phyloP scores from a whole-genome alignment of 345 rosid species.

The Euphorbia lathyris region DNA sequence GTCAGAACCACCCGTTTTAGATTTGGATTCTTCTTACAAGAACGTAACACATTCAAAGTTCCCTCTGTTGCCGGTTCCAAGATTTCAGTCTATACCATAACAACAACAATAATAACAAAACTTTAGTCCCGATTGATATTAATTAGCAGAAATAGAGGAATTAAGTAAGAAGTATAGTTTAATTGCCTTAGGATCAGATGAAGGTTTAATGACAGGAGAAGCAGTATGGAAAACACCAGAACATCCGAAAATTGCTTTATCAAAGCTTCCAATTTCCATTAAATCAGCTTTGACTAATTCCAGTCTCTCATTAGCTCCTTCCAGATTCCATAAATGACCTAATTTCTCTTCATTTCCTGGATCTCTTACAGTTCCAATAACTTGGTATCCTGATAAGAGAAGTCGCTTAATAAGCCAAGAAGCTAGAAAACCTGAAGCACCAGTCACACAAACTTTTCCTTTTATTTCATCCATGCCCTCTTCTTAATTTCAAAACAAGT shows the following conservation, averaged over 20 bases:
- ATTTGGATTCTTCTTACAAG: slow-evolving; percentile 62
- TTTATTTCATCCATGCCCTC: slow-evolving; percentile 30
- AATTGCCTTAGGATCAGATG: slow-evolving; percentile 75
- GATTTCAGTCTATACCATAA: slow-evolving; percentile 56
- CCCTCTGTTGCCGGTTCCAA: slow-evolving; percentile 78
- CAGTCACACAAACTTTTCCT: slow-evolving; percentile 82
- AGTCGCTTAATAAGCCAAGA: slow-evolving; percentile 90
- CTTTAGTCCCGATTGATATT: too few relatives aligned
- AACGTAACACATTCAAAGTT: slow-evolving; percentile 74
- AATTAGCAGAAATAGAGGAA: too few relatives aligned
- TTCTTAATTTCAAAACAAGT: neutral
- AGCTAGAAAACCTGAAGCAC: slow-evolving; percentile 86
- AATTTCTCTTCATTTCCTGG: slow-evolving; percentile 76
- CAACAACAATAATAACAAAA: too few relatives aligned
- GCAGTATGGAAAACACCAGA: slow-evolving; percentile 94
- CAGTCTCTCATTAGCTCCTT: slow-evolving; percentile 87
- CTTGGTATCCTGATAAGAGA: slow-evolving; percentile 68
- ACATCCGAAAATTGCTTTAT: slow-evolving; percentile 66
- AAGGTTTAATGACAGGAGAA: slow-evolving; percentile 74
- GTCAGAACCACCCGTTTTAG: slow-evolving; percentile 79
- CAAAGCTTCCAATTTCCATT: slow-evolving; percentile 78
- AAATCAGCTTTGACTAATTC: slow-evolving; percentile 67
- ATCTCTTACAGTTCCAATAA: slow-evolving; percentile 83
- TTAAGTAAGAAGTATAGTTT: too few relatives aligned
- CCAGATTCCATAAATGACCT: slow-evolving; percentile 66